phyloP scores from a whole-genome alignment of 257 asterid species.

The Solanum habrochaites region DNA sequence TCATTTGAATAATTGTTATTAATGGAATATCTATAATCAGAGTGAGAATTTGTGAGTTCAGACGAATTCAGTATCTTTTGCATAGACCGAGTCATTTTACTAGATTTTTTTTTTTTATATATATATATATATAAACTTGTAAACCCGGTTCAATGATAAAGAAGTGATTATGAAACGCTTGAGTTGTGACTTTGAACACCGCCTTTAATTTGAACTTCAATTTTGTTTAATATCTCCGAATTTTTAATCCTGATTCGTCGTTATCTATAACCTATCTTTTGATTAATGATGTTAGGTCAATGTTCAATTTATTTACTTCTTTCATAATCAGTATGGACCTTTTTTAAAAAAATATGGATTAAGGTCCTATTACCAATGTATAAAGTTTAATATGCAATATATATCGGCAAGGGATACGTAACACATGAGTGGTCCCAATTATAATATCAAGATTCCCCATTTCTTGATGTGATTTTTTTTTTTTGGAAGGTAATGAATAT shows the following conservation, averaged over 20 bases:
- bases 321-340: not conserved
- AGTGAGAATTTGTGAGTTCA: too few species aligned
- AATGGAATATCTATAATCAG: not conserved
- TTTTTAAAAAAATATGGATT: not conserved
- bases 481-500: not conserved
- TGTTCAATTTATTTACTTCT: not conserved
- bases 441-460: not conserved
- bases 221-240: too few species aligned
- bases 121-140: not conserved
- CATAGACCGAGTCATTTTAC: too few species aligned
- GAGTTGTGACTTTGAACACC: not conserved
- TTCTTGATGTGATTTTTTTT: not conserved
- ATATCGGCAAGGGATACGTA: not conserved
- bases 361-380: not conserved
- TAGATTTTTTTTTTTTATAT: too few species aligned
- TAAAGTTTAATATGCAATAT: not conserved
- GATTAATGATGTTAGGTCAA: not conserved
- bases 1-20: not conserved
- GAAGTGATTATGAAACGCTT: not conserved
- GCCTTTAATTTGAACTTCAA: not conserved
- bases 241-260: not conserved
- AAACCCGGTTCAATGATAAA: not conserved
- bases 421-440: not conserved
- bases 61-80: not conserved
- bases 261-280: not conserved